Evolutionary conservation across 2,329 filamentous ascomycete genomes (phyloP).

Genomic region (Verticillium isaacii): DNA sequence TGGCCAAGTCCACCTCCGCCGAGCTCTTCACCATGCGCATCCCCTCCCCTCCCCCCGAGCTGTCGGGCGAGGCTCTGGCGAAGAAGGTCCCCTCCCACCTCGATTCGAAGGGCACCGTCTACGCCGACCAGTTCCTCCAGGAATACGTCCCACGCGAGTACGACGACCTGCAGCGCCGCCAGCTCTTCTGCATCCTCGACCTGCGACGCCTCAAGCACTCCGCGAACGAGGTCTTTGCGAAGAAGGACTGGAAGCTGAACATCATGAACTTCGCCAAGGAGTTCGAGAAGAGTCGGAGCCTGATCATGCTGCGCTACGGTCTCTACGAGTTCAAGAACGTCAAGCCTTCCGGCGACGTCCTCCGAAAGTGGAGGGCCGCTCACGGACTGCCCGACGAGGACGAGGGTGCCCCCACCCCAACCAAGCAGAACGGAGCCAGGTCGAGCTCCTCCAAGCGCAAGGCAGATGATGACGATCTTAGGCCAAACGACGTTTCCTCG

Average conservation of each 20-base stretch:
- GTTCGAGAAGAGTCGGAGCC: conserved; percentile 58
- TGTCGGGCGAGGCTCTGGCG: conserved; percentile 50
- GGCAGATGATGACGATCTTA: conserved; percentile 47
- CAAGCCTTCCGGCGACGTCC: conserved; percentile 51
- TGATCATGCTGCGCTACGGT: conserved; percentile 57
- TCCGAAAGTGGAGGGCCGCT: conserved; percentile 54
- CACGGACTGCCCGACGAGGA: conserved; percentile 50
- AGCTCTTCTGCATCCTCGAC: conserved; percentile 61
- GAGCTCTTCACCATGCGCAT: conserved; percentile 57
- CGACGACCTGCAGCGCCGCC: conserved; percentile 54
- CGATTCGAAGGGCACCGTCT: conserved; percentile 48
- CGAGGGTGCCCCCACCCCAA: conserved; percentile 27
- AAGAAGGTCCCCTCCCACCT: conserved; percentile 49
- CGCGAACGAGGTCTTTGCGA: conserved; percentile 54
- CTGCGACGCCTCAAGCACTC: conserved; percentile 57
- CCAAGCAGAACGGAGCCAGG: conserved; percentile 30
- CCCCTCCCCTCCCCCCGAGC: conserved; percentile 48
- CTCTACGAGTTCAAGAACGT: conserved; percentile 60
- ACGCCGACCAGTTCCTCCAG: conserved; percentile 54
- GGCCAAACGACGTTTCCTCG: conserved; percentile 29
- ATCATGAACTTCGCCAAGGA: conserved; percentile 59
- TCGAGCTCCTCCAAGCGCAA: conserved; percentile 44
- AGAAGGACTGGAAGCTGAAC: conserved; percentile 60
- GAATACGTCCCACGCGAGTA: conserved; percentile 54
- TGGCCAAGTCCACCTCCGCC: conserved; percentile 40